phyloP scores from a whole-genome alignment of 176 grass and related monocot genomes.

The Melocanna baccifera region DNA sequence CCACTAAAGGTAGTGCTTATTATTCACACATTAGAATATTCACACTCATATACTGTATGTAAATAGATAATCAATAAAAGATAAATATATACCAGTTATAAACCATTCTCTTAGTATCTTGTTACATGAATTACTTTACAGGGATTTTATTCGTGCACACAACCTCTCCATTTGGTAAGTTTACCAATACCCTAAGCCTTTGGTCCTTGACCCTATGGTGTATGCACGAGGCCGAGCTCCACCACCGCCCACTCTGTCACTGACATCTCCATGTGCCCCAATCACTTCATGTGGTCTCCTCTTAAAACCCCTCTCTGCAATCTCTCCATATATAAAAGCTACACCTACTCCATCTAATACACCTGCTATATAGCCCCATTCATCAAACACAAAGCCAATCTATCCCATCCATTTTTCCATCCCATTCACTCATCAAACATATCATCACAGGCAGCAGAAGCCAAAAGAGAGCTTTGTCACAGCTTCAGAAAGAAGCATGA shows the following conservation, averaged over 20 bases:
- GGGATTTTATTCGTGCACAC: neutral
- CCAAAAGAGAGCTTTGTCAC: neutral
- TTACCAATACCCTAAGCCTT: neutral
- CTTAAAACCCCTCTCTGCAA: conserved; percentile 19
- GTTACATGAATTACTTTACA: neutral
- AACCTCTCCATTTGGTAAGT: neutral
- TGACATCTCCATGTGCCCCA: conserved; percentile 52
- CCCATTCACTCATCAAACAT: neutral
- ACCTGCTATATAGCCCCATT: neutral
- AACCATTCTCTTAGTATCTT: no score
- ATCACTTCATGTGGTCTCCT: conserved; percentile 41
- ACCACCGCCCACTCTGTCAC: conserved; percentile 30
- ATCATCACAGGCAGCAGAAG: neutral
- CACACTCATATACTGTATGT: no score
- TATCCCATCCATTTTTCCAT: neutral
- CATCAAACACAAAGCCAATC: neutral
- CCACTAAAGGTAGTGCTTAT: no score
- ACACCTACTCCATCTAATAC: conserved; percentile 17
- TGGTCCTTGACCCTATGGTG: neutral
- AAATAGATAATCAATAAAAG: no score
- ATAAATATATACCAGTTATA: no score
- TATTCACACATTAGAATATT: no score
- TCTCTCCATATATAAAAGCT: conserved; percentile 22
- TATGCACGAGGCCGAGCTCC: neutral
- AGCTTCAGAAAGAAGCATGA: conserved; percentile 34